Evolutionary conservation across 2,329 filamentous ascomycete genomes (phyloP), one percentile per base, ranked within the genome.

Genomic region (Colletotrichum aenigma): DNA sequence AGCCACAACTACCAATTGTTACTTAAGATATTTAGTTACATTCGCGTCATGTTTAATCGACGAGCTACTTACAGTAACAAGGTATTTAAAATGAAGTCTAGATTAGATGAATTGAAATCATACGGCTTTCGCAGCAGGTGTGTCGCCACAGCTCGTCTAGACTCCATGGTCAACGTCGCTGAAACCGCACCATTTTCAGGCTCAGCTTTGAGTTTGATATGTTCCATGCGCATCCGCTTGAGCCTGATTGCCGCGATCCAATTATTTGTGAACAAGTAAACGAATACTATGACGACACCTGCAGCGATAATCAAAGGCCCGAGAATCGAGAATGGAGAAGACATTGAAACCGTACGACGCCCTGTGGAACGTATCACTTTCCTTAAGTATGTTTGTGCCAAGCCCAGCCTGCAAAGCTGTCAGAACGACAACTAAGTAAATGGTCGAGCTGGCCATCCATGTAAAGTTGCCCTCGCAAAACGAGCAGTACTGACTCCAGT

Each of bases 381-480:
- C 0, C 30, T 58, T 6, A 4, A 68, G 65, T 1, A 2, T 30
- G 1, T 82, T 75, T 0, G 84, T 87, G 2, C 83, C 82, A 10
- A 89, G 80, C 0, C 85, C 86, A 24, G 89, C 86, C 79, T 90
- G 88, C 86, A 90, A 88, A 0, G 88, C 88, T 2, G 85, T 85
- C 48, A 90, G 81, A 13, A 88, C 81, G 15, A 90, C 76, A 38
- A 83, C 84, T 18, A 89, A 77, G 75, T 86, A 89, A 4, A 85
- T 85, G 5, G 85, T 83, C 2, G 83, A 78, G 10, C 83, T 80
- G 1, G 85, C 80, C 2, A 89, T 76, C 83, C 80, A 85, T 21
- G 81, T 81, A 26, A 89, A 84, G 75, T 89, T 87, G 38, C 86
- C 81, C 15, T 81, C 80, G 58, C 89, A 85, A 73, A 89, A 87